Percentiles rank a stretch among this genome's conserved stretches.
phyloP scores from a whole-genome alignment of 768 basidiomycete species.

The Hydnum rufescens region DNA sequence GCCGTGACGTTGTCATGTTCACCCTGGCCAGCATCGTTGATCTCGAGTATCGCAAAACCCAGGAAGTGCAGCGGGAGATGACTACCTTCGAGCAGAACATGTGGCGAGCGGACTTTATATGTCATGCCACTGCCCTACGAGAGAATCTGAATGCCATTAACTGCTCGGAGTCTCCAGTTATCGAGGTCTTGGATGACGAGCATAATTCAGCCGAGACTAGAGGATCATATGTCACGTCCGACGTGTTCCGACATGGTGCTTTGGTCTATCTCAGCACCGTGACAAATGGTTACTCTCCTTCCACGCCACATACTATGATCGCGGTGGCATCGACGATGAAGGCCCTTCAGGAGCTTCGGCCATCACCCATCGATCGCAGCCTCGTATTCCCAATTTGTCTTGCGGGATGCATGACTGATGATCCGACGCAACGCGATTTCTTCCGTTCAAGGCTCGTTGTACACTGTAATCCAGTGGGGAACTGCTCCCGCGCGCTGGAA shows the following conservation, averaged over 20 bases:
- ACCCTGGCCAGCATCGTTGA: not conserved
- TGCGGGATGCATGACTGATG: conserved; percentile 55
- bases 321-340: conserved; percentile 47
- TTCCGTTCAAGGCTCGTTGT: conserved; percentile 1
- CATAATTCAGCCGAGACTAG: not conserved
- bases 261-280: conserved; percentile 58
- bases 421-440: conserved; percentile 12
- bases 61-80: not conserved
- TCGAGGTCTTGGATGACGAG: not conserved
- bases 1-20: not conserved
- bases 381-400: conserved; percentile 61
- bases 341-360: conserved; percentile 34
- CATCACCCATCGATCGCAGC: conserved; percentile 34
- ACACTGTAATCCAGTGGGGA: conserved; percentile 5
- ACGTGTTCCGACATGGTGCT: conserved; percentile 50
- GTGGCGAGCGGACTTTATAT: not conserved
- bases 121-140: not conserved
- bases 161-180: not conserved
- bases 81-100: not conserved
- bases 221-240: not conserved
- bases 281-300: conserved; percentile 54
- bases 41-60: not conserved
- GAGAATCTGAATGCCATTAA: not conserved
- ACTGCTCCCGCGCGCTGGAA: not conserved
- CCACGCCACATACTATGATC: not conserved